Evolutionary conservation across 1,139 yeast genomes (phyloP).

Genomic region (Scheffersomyces illinoinensis): DNA sequence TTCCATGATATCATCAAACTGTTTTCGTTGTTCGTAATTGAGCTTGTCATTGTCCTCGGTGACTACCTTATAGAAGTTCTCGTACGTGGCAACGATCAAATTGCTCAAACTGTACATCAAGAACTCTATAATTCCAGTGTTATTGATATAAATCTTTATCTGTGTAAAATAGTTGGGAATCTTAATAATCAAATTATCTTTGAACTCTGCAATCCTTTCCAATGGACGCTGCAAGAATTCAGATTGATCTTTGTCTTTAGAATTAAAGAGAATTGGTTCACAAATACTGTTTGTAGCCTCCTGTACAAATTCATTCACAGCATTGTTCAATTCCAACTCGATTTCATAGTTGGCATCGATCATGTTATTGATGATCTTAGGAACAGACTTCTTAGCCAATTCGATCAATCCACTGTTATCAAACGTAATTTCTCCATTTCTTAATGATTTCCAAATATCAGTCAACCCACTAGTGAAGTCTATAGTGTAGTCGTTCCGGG

Average conservation of each 20-base stretch:
- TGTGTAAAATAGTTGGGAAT: constrained; percentile 58
- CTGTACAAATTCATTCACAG: constrained; percentile 62
- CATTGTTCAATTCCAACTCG: constrained; percentile 67
- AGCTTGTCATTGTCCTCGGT: constrained; percentile 16
- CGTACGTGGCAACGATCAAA: constrained; percentile 33
- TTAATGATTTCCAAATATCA: constrained; percentile 53
- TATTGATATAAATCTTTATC: constrained; percentile 49
- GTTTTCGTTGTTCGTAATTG: constrained; percentile 19
- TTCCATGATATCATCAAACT: constrained; percentile 49
- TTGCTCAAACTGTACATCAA: constrained; percentile 34
- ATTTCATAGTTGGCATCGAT: constrained; percentile 82
- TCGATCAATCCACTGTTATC: constrained; percentile 51
- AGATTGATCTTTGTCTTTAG: constrained; percentile 15
- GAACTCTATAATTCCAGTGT: constrained; percentile 30
- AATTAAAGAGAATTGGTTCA: constrained; percentile 28
- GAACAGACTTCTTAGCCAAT: constrained; percentile 69
- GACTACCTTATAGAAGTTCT: constrained; percentile 25
- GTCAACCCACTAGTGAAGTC: constrained; percentile 76
- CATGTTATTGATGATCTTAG: constrained; percentile 82
- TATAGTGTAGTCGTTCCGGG: constrained; percentile 68
- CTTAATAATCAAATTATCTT: constrained; percentile 48
- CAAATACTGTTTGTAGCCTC: constrained; percentile 39
- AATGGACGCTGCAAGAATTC: constrained; percentile 22
- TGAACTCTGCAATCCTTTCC: constrained; percentile 35
- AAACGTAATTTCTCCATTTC: constrained; percentile 34